A percentile compares a stretch with the other conserved stretches of the same genome.
Evolutionary conservation across 805 yeast genomes (phyloP).

Genomic region (Kuraishia piskuri): DNA sequence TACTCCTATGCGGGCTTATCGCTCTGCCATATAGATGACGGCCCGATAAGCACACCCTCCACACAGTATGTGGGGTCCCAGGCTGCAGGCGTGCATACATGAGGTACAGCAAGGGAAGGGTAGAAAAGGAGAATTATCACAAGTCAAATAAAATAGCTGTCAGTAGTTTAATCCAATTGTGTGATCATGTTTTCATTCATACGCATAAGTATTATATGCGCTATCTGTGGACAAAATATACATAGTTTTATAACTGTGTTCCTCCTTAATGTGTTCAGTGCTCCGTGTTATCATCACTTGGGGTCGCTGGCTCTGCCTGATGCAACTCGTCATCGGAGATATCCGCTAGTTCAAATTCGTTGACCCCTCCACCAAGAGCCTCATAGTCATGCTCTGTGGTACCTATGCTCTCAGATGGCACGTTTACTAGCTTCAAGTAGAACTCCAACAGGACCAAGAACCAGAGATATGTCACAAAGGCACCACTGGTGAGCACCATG

Average conservation of each 20-base stretch:
- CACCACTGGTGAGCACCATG: constrained; percentile 61
- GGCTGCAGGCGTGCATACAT: neutral
- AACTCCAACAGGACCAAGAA: constrained; percentile 48
- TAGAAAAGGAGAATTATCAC: neutral
- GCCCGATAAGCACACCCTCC: neutral
- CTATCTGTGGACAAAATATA: no score
- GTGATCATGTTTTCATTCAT: neutral
- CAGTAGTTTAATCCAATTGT: neutral
- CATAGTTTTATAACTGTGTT: no score
- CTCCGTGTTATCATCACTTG: constrained; percentile 1
- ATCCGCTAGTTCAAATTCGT: constrained; percentile 19
- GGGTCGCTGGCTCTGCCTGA: constrained; percentile 1
- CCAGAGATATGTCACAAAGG: constrained; percentile 65
- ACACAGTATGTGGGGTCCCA: neutral
- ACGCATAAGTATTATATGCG: no score
- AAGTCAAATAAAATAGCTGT: neutral
- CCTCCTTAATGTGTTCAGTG: neutral
- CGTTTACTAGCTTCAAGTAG: constrained; percentile 39
- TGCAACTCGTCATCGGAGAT: constrained; percentile 14
- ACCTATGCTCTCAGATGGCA: constrained; percentile 4
- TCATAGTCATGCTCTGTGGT: constrained; percentile 2
- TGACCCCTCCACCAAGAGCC: neutral
- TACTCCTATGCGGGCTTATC: neutral
- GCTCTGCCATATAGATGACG: neutral
- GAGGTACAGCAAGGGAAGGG: neutral